These are phyloP conservation scores for Dissophora globulifera DNA, from an alignment of 192 early-diverging fungal genomes.

Conservation along the genomic window DNA sequence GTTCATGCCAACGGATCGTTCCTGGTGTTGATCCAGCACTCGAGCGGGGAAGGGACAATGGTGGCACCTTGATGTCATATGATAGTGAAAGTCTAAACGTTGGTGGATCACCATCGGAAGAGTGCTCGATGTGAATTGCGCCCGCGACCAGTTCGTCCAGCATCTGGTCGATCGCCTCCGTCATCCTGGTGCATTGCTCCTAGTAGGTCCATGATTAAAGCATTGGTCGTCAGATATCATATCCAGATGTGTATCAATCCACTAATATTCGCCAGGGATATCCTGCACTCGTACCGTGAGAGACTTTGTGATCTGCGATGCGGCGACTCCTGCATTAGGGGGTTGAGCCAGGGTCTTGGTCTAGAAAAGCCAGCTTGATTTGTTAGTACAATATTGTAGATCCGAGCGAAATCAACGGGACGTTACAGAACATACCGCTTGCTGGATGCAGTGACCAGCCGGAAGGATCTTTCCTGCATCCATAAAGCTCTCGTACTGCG, in stretches of 20 bases:
- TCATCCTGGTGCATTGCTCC: slow-evolving; percentile 43
- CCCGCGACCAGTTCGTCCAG: slow-evolving; percentile 36
- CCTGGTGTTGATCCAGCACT: slow-evolving; percentile 17
- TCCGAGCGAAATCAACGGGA: not conserved
- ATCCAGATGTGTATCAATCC: no score
- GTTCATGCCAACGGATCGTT: slow-evolving; percentile 40
- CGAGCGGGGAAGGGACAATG: slow-evolving; percentile 12
- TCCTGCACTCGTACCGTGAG: slow-evolving; percentile 45
- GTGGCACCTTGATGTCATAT: slow-evolving; percentile 34
- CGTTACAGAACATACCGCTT: slow-evolving; percentile 38
- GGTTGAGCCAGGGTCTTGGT: slow-evolving; percentile 28
- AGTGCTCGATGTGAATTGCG: slow-evolving; percentile 9
- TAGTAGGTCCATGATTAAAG: not conserved
- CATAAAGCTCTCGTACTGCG: slow-evolving; percentile 33
- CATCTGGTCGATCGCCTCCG: slow-evolving; percentile 43
- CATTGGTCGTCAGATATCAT: not conserved
- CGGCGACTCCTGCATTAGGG: slow-evolving; percentile 35
- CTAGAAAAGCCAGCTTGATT: slow-evolving; percentile 1
- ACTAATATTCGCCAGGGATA: no score
- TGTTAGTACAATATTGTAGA: not conserved
- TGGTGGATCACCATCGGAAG: not conserved
- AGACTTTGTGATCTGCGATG: slow-evolving; percentile 24
- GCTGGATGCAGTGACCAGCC: slow-evolving; percentile 50
- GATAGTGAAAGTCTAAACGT: slow-evolving; percentile 14
- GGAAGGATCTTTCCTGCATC: slow-evolving; percentile 41